Base-by-base conservation (phyloP, 2,329 filamentous ascomycete species). In the Scortechinia acanthostroma region DNA sequence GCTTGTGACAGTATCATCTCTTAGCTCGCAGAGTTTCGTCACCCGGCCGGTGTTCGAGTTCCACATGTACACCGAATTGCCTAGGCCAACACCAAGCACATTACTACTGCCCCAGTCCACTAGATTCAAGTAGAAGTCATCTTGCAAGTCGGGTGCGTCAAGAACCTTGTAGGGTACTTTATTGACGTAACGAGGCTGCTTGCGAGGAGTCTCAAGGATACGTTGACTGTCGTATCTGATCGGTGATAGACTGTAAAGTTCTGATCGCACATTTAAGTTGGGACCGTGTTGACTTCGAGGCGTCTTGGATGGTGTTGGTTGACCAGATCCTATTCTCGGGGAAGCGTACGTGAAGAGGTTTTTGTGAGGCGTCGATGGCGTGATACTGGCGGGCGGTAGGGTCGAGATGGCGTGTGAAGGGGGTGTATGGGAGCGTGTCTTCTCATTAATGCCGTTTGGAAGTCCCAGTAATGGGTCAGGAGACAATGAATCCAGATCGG, bases 121-220 rank as follows among this genome's bases (percentile, higher is more conserved):
- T 21, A 98, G 70, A 56, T 98, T 98, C 25, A 98, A 73, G 57
- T 98, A 98, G 63, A 97, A 98, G 59, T 98, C 93, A 57, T 98
- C 93, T 21, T 91, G 91, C 42, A 98, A 69, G 59, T 97, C 93
- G 2, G 93, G 93, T 1, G 93, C 93, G 68, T 98, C 93, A 6
- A 98, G 73, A 2, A 98, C 93, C 64, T 98, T 98, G 66, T 94
- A 98, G 0, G 93, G 93, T 0, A 97, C 91, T 62, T 97, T 97
- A 63, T 88, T 91, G 17, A 98, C 89, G 22, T 88, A 86, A 52
- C 93, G 76, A 2, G 91, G 89, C 51, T 93, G 88, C 55, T 93
- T 88, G 50, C 91, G 78, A 2, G 91, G 91, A 45, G 88, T 95
- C 14, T 97, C 75, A 1, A 98, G 77, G 76, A 98, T 94, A 48